Evolutionary conservation across 2,329 filamentous ascomycete genomes (phyloP).

Genomic region (Tricladium varicosporioides): DNA sequence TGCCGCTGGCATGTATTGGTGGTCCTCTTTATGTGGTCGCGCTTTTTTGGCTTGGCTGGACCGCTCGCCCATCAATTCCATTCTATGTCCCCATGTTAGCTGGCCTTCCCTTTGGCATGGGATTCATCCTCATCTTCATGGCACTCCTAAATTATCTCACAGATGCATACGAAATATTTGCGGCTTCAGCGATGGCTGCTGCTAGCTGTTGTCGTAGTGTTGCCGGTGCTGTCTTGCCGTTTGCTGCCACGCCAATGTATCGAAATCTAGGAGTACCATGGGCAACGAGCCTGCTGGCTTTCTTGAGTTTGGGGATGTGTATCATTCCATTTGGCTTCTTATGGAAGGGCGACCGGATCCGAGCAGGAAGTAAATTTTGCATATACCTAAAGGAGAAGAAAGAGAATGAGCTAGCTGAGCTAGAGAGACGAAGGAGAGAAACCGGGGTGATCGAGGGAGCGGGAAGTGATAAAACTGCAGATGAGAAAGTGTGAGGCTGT

Average conservation of each 20-base stretch:
- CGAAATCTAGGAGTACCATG: constrained; percentile 42
- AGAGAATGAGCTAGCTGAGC: constrained; percentile 26
- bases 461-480: neutral
- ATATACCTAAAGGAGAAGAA: constrained; percentile 43
- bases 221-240: constrained; percentile 45
- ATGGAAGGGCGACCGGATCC: constrained; percentile 45
- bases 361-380: constrained; percentile 48
- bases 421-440: constrained; percentile 13
- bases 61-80: constrained; percentile 47
- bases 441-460: constrained; percentile 3
- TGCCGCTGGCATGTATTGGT: constrained; percentile 46
- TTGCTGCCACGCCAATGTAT: constrained; percentile 47
- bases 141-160: constrained; percentile 60
- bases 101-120: constrained; percentile 52
- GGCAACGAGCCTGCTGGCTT: constrained; percentile 49
- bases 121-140: constrained; percentile 56
- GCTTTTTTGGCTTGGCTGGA: constrained; percentile 60
- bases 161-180: constrained; percentile 55
- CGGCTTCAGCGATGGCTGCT: constrained; percentile 52
- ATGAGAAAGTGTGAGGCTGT: constrained; percentile 3
- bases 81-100: constrained; percentile 57
- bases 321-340: constrained; percentile 51
- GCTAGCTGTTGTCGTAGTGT: constrained; percentile 38
- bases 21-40: constrained; percentile 45
- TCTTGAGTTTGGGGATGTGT: constrained; percentile 47